Base-by-base conservation (phyloP, 2,329 filamentous ascomycete species). In the Colletotrichum lini region DNA sequence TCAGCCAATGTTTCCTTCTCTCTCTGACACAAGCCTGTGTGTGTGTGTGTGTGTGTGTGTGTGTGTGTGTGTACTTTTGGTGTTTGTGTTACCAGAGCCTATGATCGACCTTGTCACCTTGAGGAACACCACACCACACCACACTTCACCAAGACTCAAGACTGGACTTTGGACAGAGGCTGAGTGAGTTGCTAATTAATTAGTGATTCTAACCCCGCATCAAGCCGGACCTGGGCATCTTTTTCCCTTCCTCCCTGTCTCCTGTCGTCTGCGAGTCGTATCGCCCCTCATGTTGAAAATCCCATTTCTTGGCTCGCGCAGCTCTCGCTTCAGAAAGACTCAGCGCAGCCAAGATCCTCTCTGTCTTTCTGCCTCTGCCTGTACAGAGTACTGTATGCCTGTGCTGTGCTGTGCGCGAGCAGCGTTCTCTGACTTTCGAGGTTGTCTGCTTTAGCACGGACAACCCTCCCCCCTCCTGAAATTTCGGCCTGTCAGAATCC, bases 181-280 rank as follows among this genome's bases (percentile, higher is more conserved):
- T 30, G 30, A 30, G 30, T 30, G 30, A 30, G 30, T 30, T 30
- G 7, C 4, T 30, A 30, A 3, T 30, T 30, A 9, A 40, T 21
- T 38, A 6, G 13, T 30, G 18, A 10, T 16, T 40, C 23, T 60
- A 52, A 18, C 52, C 65, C 59, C 65, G 65, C 65, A 57, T n/a
- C 45, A 44, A 35, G 21, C 30, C 21, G 30, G 50, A 13, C 44
- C 49, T 44, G 26, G 58, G 42, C 30, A 30, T 30, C 30, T 1
- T 30, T 30, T 30, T 8, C 56, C 56, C 49, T 67, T 45, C 57
- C 44, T 44, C 57, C 57, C 26, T 67, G 64, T 67, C 52, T 64
- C 68, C 50, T 70, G 67, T 67, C 56, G 35, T 8, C 62, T 30
- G 42, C 18, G 57, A 60, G 50, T 70, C 64, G 67, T 70, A 70